Evolutionary conservation across 805 yeast species (phyloP), one percentile per base, ranked within the genome.

Genomic region (Yueomyces sinensis): DNA sequence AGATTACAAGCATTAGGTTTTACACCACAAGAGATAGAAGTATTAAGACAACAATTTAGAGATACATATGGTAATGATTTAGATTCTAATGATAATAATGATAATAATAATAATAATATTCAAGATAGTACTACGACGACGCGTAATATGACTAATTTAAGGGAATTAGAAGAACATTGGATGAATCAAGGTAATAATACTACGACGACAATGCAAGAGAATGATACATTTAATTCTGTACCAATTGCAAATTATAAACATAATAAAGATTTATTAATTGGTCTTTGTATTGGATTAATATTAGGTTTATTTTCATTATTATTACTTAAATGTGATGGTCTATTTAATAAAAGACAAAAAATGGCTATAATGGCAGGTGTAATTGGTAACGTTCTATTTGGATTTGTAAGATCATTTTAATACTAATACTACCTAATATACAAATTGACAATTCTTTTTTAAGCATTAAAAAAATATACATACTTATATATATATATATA

Each of bases 101-200:
- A 37, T 23, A 49, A 41, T 17, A 47, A 46, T 31, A 32, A 37
- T 14, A 28, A 32, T 27, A 22, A 30, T 33, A 13, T 32, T 13
- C 13, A 35, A 5, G 29, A 16, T 4, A 42, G 6, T 47, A 49
- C 18, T 65, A 65, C 27, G 66, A 58, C 32, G 11, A 5, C 5
- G 25, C 11, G 9, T 6, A 16, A 15, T 3, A 20, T 13, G 25
- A 70, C 66, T 16, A 82, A 68, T 37, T 55, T 76, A 2, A 53
- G 83, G 33, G 77, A 76, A 42, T 54, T 83, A 38, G 95, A 84
- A 50, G 95, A 84, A 44, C 65, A 82, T 37, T 86, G 95, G 94
- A 80, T 84, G 40, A 91, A 84, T 43, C 74, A 78, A 32, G 79
- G 84, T 1, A 30, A 30, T 29, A n/a, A n/a, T n/a, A n/a, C 6